These are phyloP conservation scores for Cordyceps javanica DNA, from an alignment of 2,329 filamentous ascomycete species.

Conservation along the genomic window DNA sequence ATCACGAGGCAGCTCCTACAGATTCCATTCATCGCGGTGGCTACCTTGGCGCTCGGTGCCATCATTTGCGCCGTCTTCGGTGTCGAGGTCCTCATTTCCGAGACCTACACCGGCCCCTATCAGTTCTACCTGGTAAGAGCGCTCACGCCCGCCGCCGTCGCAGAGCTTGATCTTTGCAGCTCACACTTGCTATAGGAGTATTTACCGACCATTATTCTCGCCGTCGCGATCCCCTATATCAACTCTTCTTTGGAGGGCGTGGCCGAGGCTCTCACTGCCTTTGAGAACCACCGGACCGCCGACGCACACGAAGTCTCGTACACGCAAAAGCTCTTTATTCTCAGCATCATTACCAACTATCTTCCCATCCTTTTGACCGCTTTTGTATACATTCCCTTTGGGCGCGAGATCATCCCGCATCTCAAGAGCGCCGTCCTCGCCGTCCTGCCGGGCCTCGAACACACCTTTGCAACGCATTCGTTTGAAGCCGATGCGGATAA, in stretches of 20 bases:
- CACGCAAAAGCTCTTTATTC: slow-evolving; percentile 67
- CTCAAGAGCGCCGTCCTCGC: slow-evolving; percentile 54
- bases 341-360: slow-evolving; percentile 78
- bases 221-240: slow-evolving; percentile 59
- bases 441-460: slow-evolving; percentile 36
- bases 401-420: slow-evolving; percentile 59
- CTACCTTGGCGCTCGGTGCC: slow-evolving; percentile 53
- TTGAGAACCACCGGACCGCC: slow-evolving; percentile 69
- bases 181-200: slow-evolving; percentile 49
- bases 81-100: slow-evolving; percentile 69
- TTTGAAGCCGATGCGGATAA: slow-evolving; percentile 62
- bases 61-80: slow-evolving; percentile 66
- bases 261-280: slow-evolving; percentile 59
- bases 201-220: slow-evolving; percentile 64
- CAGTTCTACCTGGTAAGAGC: slow-evolving; percentile 54
- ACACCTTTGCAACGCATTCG: slow-evolving; percentile 44
- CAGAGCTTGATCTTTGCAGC: not conserved
- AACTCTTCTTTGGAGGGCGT: slow-evolving; percentile 55
- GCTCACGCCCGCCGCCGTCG: not conserved
- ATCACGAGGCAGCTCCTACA: slow-evolving; percentile 61
- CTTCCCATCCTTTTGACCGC: slow-evolving; percentile 69
- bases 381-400: slow-evolving; percentile 74
- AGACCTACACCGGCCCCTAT: slow-evolving; percentile 64
- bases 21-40: slow-evolving; percentile 59
- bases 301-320: slow-evolving; percentile 63